These are phyloP conservation scores for Fusarium luffae DNA, from an alignment of 2,329 filamentous ascomycete species.

Conservation along the genomic window DNA sequence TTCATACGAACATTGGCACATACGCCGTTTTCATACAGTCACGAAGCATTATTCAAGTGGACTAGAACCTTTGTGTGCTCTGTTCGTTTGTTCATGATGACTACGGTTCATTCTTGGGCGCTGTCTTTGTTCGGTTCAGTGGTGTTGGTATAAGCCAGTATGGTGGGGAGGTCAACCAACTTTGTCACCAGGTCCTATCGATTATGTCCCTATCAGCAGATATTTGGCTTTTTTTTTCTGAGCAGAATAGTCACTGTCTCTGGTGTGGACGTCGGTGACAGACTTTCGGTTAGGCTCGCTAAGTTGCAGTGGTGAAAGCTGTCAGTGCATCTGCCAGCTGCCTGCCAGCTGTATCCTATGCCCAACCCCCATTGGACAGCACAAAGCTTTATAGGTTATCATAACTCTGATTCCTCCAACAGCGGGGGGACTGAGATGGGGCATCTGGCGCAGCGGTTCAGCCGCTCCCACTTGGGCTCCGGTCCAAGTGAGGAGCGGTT, in stretches of 20 bases:
- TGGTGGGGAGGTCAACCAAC: not conserved
- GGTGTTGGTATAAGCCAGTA: not conserved
- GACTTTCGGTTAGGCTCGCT: not conserved
- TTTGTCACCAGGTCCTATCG: not conserved
- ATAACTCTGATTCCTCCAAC: constrained; percentile 2
- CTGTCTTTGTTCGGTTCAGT: not conserved
- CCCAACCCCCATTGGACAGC: not conserved
- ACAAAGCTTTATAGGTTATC: constrained; percentile 11
- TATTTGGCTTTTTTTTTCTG: not conserved
- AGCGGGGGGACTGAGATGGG: constrained; percentile 14
- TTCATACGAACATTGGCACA: not conserved
- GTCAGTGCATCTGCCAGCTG: constrained; percentile 4
- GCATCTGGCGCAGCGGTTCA: constrained; percentile 7
- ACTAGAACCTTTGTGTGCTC: not conserved
- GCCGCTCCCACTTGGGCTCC: not conserved
- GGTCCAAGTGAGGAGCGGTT: constrained; percentile 7
- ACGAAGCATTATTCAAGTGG: not conserved
- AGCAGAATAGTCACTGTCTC: not conserved
- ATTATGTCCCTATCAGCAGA: not conserved
- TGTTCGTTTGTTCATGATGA: not conserved
- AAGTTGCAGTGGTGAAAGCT: not conserved
- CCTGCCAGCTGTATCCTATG: constrained; percentile 16
- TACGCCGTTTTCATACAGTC: not conserved
- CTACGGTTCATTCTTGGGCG: not conserved
- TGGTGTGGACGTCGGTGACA: not conserved